phyloP scores from a whole-genome alignment of 139 green algal species.

The Tetradesmus obliquus region DNA sequence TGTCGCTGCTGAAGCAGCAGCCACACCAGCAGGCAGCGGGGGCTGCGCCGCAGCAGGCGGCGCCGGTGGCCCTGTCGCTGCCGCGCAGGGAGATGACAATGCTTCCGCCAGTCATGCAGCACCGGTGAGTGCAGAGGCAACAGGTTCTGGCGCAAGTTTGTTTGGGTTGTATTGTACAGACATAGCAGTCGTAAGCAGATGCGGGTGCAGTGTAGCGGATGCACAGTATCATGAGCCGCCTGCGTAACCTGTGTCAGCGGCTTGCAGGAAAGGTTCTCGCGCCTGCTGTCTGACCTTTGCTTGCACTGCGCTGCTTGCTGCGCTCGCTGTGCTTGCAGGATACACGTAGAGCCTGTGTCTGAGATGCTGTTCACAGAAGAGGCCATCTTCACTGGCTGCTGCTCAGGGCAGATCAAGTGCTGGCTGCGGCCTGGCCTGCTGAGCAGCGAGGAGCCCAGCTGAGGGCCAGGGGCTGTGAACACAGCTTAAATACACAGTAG shows the following conservation, averaged over 20 bases:
- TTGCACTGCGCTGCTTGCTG: neutral
- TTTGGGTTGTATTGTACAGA: no score
- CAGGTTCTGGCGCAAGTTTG: no score
- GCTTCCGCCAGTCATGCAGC: constrained; percentile 66
- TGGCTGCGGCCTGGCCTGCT: constrained; percentile 68
- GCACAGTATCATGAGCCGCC: no score
- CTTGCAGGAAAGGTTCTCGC: neutral
- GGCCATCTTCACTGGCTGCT: constrained; percentile 70
- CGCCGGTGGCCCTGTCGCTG: constrained; percentile 63
- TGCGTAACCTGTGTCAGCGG: no score
- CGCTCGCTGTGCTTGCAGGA: constrained; percentile 47
- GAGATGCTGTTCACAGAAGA: constrained; percentile 72
- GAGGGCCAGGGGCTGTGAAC: no score
- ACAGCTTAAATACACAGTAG: no score
- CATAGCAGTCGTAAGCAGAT: no score
- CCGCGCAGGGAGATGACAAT: constrained; percentile 72
- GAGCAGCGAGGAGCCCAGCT: constrained; percentile 8
- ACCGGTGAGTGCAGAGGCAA: constrained; percentile 45
- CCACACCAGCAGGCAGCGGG: neutral
- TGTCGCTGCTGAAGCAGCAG: constrained; percentile 38
- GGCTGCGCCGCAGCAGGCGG: constrained; percentile 1
- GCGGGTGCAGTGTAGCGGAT: no score
- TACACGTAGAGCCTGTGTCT: constrained; percentile 83
- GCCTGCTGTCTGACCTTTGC: neutral
- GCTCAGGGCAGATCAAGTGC: constrained; percentile 65